Base-by-base conservation (phyloP, 2,329 filamentous ascomycete species). In the Pezicula carpinea region DNA sequence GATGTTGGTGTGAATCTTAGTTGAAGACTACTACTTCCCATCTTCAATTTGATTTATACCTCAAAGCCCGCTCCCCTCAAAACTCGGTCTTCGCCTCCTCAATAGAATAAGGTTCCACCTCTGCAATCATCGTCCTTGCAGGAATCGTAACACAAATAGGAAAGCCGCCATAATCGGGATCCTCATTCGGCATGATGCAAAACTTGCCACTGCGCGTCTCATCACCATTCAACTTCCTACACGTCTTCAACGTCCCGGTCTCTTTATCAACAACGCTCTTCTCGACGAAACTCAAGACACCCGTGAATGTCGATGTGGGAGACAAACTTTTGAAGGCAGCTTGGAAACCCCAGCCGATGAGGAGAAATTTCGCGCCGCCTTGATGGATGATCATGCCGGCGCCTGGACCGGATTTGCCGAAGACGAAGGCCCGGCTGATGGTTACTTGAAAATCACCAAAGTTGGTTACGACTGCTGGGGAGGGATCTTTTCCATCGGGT, bases 101-200 rank as follows among this genome's bases (percentile, higher is more conserved):
- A 22, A 54, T 43, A 17, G 52, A 63, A 52, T 72, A 72, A 0
- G 64, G 63, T 35, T 70, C 61, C 4, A 69, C 59, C 42, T 71
- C 65, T 0, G 71, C 71, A 49, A 76, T 71, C 38, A 65, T 68
- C 3, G 76, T 79, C 45, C 68, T 60, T 0, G 74, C 73, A 1
- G 75, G 76, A 26, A 79, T 72, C 0, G 75, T 79, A 1, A 80
- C 69, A 21, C 69, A 69, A 26, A 79, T 79, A 0, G 75, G 75
- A 48, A 79, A 79, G 0, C 72, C 73, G 1, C 76, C 76, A 56
- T 79, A 79, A 50, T 79, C 75, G 0, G 75, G 75, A 29, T 77
- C 66, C 29, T 77, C 72, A 48, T 71, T 48, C 13, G 51, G 77
- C 77, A 81, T 81, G 52, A 79, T 74, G 15, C 69, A 56, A 40